Percentiles rank a stretch among this genome's conserved stretches.
phyloP scores from a whole-genome alignment of 495 filamentous ascomycete genomes.

The Mytilinidion resinicola region DNA sequence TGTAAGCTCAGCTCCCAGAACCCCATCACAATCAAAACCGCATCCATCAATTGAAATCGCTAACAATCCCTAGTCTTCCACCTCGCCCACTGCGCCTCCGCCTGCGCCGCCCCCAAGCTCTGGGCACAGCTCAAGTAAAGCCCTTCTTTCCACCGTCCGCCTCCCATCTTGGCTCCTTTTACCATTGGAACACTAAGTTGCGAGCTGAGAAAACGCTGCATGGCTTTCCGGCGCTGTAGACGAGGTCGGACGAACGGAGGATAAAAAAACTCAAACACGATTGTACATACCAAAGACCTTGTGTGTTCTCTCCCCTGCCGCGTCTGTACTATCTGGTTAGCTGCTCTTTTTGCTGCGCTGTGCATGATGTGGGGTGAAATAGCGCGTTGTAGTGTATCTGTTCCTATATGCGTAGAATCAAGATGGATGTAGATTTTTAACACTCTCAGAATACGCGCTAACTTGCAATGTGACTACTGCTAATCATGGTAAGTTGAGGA shows the following conservation, averaged over 20 bases:
- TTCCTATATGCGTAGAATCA: background rate
- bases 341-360: background rate
- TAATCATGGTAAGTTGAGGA: too few relatives aligned
- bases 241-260: background rate
- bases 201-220: background rate
- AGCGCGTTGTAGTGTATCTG: conserved; percentile 1
- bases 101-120: conserved; percentile 93
- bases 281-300: conserved; percentile 2
- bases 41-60: conserved; percentile 2
- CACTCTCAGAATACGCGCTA: too few relatives aligned
- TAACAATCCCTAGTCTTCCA: conserved; percentile 75
- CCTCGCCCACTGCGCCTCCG: conserved; percentile 83
- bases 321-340: background rate
- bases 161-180: background rate
- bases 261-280: background rate
- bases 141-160: background rate
- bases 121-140: conserved; percentile 79
- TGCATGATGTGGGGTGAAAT: background rate
- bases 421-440: background rate
- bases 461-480: too few relatives aligned
- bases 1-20: conserved; percentile 54
- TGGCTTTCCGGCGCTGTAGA: background rate
- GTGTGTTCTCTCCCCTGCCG: background rate
- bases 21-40: background rate
- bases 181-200: background rate